Conservation (phyloP, 805 yeast genomes). For the Nakazawaea molendinolei region DNA sequence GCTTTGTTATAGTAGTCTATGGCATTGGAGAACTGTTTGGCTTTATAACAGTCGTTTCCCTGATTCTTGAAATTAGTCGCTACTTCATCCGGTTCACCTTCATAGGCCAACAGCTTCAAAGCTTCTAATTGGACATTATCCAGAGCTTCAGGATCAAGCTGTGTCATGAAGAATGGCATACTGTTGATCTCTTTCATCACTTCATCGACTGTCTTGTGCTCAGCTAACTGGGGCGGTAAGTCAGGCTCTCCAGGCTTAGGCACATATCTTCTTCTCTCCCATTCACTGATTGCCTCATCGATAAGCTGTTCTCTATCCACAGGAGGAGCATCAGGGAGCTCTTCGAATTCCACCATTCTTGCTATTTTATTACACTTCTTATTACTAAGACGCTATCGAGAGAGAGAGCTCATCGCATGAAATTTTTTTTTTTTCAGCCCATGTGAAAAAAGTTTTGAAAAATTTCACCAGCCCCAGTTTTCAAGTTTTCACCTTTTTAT, state of each 20-base stretch:
- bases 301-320: slow-evolving; percentile 5
- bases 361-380: no score
- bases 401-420: no score
- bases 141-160: slow-evolving; percentile 72
- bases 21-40: slow-evolving; percentile 69
- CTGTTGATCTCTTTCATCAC: slow-evolving; percentile 72
- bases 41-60: slow-evolving; percentile 82
- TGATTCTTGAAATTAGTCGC: slow-evolving; percentile 87
- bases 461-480: no score
- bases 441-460: no score
- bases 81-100: slow-evolving; percentile 90
- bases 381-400: no score
- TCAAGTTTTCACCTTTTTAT: neutral
- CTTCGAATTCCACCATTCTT: slow-evolving; percentile 10
- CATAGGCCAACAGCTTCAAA: slow-evolving; percentile 82
- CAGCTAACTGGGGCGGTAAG: slow-evolving; percentile 77
- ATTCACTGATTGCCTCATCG: slow-evolving; percentile 19
- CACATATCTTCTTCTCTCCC: slow-evolving; percentile 24
- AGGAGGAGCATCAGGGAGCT: slow-evolving; percentile 10
- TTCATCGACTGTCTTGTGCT: slow-evolving; percentile 67
- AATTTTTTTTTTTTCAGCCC: no score
- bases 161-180: slow-evolving; percentile 91
- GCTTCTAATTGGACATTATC: slow-evolving; percentile 79
- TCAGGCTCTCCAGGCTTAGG: slow-evolving; percentile 54
- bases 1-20: slow-evolving; percentile 76